Evolutionary conservation across 345 rosid genomes (phyloP).

Genomic region (Salix exigua): DNA sequence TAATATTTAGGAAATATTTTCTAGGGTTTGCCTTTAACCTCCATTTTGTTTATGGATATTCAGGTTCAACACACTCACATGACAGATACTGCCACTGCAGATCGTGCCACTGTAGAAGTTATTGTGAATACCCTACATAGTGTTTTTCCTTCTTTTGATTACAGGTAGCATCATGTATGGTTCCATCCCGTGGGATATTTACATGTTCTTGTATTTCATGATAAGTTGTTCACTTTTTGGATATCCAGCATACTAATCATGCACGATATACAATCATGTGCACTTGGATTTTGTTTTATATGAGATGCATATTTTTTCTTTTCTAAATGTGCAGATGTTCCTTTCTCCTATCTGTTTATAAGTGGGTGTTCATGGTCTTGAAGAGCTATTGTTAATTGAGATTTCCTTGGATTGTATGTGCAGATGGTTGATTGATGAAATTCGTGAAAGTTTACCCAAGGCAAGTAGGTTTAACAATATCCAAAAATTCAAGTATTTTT

Average conservation of each 20-base stretch:
- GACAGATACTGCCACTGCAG: constrained; percentile 91
- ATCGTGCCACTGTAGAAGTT: constrained; percentile 73
- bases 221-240: not conserved
- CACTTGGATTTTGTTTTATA: not conserved
- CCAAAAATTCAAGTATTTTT: not conserved
- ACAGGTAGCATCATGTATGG: constrained; percentile 47
- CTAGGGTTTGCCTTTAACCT: constrained; percentile 7
- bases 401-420: constrained; percentile 31
- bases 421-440: constrained; percentile 95
- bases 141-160: constrained; percentile 90
- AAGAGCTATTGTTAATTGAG: constrained; percentile 19
- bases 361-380: constrained; percentile 2
- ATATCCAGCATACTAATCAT: not conserved
- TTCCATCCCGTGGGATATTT: constrained; percentile 2
- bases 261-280: not conserved
- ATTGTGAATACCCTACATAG: constrained; percentile 74
- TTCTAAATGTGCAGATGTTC: not conserved
- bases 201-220: not conserved
- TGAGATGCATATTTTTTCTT: not conserved
- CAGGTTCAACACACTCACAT: constrained; percentile 95
- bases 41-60: constrained; percentile 15
- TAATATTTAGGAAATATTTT: not conserved
- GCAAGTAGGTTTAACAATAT: constrained; percentile 39
- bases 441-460: constrained; percentile 86
- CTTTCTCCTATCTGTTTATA: not conserved